Base-by-base conservation (phyloP, 2,329 filamentous ascomycete species). In the Chaetoscypha palmicola region DNA sequence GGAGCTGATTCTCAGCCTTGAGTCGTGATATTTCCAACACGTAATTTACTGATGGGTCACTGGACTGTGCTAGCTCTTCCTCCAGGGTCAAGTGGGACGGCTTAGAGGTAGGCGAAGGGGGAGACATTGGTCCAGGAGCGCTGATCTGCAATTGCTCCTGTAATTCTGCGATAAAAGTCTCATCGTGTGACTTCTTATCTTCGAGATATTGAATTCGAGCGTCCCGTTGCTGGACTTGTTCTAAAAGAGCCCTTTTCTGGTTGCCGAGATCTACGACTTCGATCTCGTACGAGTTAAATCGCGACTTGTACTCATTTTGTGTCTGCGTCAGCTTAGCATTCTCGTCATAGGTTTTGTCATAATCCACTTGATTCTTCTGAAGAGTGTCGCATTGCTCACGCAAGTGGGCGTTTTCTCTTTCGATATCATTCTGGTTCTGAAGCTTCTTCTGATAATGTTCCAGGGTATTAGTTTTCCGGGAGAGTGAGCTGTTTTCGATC, bases 381-480 rank as follows among this genome's bases (percentile, higher is more conserved):
- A 76, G 62, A 49, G 76, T 70, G 24, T 72, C 70, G 47, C 73
- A 69, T 54, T 77, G 74, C 46, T 73, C 73, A 45, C 73, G 69
- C 5, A 81, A 65, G 24, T 71, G 68, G 41, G 73, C 67, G 37
- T 78, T 70, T 52, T 81, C 76, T 43, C 68, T 71, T 47, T 76
- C 74, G 24, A 79, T 64, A 14, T 70, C 65, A 45, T 73, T 74
- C 54, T 75, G 70, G 11, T 69, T 68, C 56, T 79, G 75, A 11
- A 82, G 68, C 62, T 82, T 81, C 59, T 79, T 75, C 59, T 77
- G 75, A 57, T 77, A 76, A 45, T 78, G 69, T 43, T 81, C 78
- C 5, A 74, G 75, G 43, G 71, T 77, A 52, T 82, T 82, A 48
- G 78, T 77, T 54, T 78, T 79, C 58, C 77, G 78, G 40, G 72